Percentiles rank a stretch among this genome's conserved stretches.
Conservation (phyloP, 2,329 filamentous ascomycete species). For the Aspergillus terreus region DNA sequence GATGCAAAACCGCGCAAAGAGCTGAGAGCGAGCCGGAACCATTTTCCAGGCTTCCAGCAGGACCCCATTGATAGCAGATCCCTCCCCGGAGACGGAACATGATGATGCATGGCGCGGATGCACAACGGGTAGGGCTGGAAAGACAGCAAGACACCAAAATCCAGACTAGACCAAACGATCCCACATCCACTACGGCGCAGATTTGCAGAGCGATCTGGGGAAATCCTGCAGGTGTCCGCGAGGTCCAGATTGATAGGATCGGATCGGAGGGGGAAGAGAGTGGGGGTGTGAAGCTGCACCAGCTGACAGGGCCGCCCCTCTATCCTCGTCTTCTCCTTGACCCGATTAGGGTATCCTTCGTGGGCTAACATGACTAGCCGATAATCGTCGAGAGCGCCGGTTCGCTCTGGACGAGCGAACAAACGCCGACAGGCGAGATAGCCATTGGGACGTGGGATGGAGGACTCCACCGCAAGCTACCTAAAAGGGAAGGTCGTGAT, state of each 20-base stretch:
- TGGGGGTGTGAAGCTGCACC: too few species aligned
- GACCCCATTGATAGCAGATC: not conserved
- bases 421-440: too few species aligned
- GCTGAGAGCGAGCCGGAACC: not conserved
- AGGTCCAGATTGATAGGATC: not conserved
- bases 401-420: too few species aligned
- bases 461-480: not conserved
- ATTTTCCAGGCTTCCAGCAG: conserved; percentile 3
- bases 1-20: not conserved
- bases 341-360: not conserved
- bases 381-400: not conserved
- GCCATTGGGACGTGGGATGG: not conserved
- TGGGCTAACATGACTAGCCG: not conserved
- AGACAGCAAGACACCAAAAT: too few species aligned
- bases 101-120: too few species aligned
- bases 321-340: not conserved
- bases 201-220: too few species aligned
- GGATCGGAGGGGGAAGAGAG: not conserved
- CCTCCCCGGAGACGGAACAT: too few species aligned
- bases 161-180: too few species aligned
- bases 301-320: too few species aligned
- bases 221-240: too few species aligned
- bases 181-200: too few species aligned
- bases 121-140: too few species aligned
- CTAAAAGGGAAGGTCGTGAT: not conserved